Percentiles rank a stretch among this genome's conserved stretches.
Evolutionary conservation across 768 basidiomycete species (phyloP).

Genomic region (Trametes coccinea): DNA sequence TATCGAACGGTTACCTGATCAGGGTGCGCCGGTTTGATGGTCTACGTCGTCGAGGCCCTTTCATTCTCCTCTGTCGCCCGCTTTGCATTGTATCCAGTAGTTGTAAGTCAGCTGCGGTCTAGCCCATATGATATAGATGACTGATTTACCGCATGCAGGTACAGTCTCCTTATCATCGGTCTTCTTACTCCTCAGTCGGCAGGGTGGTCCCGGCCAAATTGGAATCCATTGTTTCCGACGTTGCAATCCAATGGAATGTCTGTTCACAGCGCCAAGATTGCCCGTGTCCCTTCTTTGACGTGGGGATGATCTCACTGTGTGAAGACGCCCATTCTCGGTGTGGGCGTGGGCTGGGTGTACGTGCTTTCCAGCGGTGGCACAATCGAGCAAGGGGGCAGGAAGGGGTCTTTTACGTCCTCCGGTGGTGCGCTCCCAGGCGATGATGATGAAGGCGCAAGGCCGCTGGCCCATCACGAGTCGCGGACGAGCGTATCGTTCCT

Average conservation of each 20-base stretch:
- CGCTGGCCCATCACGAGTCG: not conserved
- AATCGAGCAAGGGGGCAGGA: not conserved
- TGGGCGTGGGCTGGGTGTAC: not conserved
- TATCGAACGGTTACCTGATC: slow-evolving; percentile 93
- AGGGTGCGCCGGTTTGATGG: slow-evolving; percentile 65
- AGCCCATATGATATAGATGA: not conserved
- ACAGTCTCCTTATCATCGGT: slow-evolving; percentile 11
- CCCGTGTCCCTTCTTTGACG: not conserved
- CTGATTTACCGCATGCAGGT: not conserved
- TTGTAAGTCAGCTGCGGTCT: not conserved
- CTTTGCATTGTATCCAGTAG: slow-evolving; percentile 12
- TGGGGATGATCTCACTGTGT: slow-evolving; percentile 15
- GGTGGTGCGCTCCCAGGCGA: not conserved
- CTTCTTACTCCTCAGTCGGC: not conserved
- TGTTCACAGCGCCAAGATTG: not conserved
- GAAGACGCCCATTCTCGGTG: slow-evolving; percentile 3
- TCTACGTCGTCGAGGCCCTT: not conserved
- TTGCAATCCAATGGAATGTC: not conserved
- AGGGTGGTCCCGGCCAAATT: not conserved
- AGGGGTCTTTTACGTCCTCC: not conserved
- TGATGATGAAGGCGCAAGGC: not conserved
- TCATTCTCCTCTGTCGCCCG: not conserved
- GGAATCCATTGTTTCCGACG: not conserved
- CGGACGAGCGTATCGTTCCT: not conserved
- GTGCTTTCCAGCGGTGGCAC: not conserved